phyloP scores from a whole-genome alignment of 2,329 filamentous ascomycete species.

The Tympanopsis confertula region DNA sequence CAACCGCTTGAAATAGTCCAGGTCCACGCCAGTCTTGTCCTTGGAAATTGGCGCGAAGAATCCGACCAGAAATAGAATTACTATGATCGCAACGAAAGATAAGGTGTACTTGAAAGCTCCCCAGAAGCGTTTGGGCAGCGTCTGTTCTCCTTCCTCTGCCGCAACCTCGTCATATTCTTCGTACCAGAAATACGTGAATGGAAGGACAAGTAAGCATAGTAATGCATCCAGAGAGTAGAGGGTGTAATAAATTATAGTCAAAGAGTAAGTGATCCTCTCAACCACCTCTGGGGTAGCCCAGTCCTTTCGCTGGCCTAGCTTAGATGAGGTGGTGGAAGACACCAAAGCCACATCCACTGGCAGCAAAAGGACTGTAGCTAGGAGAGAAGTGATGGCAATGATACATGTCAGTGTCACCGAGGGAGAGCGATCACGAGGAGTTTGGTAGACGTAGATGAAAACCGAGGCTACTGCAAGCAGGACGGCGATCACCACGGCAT shows the following conservation, averaged over 20 bases:
- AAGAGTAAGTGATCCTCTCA: constrained; percentile 63
- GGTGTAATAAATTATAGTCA: constrained; percentile 84
- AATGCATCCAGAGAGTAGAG: constrained; percentile 86
- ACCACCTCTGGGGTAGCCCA: constrained; percentile 83
- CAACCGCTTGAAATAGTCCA: constrained; percentile 84
- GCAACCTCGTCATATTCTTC: constrained; percentile 94
- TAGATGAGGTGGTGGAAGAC: constrained; percentile 70
- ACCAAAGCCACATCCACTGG: constrained; percentile 93
- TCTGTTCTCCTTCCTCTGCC: constrained; percentile 66
- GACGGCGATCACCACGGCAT: constrained; percentile 69
- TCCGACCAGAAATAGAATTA: constrained; percentile 78
- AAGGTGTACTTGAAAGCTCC: constrained; percentile 86
- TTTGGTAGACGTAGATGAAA: constrained; percentile 87
- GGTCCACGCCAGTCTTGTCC: constrained; percentile 44
- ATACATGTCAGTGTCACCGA: constrained; percentile 77
- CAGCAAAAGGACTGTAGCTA: constrained; percentile 83
- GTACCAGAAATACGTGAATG: constrained; percentile 96
- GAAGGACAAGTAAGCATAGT: constrained; percentile 78
- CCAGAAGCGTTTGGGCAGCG: constrained; percentile 59
- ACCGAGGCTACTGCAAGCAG: constrained; percentile 68
- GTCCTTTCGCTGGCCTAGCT: constrained; percentile 74
- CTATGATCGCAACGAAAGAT: constrained; percentile 67
- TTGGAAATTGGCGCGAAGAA: constrained; percentile 84
- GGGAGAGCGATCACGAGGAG: constrained; percentile 72
- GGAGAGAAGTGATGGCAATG: constrained; percentile 71